A percentile compares a stretch with the other conserved stretches of the same genome.
Conservation (phyloP, 2,329 filamentous ascomycete genomes). For the Pseudogymnoascus sp. region DNA sequence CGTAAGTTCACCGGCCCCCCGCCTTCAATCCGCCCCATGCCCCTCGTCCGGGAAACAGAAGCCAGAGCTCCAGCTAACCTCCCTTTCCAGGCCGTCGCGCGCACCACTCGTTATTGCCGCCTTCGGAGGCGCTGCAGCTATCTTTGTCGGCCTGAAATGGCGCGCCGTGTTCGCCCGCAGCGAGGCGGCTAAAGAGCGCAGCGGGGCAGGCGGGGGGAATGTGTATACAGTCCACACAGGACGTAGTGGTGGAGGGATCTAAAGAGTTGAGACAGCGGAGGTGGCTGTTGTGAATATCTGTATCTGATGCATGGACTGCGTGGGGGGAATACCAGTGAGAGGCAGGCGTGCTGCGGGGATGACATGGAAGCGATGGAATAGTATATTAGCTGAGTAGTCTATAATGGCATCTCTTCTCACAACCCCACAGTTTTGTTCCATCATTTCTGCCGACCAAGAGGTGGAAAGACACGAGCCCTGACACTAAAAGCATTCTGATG, state of each 20-base stretch:
- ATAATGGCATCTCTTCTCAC: neutral
- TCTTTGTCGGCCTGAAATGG: conserved; percentile 29
- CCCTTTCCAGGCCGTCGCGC: conserved; percentile 20
- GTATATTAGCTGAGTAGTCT: conserved; percentile 1
- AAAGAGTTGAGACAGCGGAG: neutral
- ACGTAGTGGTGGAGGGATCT: conserved; percentile 24
- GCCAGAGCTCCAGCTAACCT: neutral
- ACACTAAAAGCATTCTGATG: neutral
- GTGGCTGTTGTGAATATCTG: neutral
- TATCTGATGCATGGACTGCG: neutral
- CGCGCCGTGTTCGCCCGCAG: conserved; percentile 26
- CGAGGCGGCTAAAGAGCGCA: conserved; percentile 28
- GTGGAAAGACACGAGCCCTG: neutral
- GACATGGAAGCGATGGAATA: neutral
- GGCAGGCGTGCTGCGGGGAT: neutral
- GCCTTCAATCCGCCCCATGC: neutral
- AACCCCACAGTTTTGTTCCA: neutral
- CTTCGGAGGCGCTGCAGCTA: conserved; percentile 21
- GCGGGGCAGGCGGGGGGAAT: conserved; percentile 20
- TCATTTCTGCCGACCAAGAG: neutral
- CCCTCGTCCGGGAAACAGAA: neutral
- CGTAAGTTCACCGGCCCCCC: neutral
- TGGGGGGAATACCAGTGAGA: neutral
- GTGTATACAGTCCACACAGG: conserved; percentile 23
- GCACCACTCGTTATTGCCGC: conserved; percentile 24